phyloP scores from a whole-genome alignment of 345 rosid genomes.

The Arabidopsis arenosa region DNA sequence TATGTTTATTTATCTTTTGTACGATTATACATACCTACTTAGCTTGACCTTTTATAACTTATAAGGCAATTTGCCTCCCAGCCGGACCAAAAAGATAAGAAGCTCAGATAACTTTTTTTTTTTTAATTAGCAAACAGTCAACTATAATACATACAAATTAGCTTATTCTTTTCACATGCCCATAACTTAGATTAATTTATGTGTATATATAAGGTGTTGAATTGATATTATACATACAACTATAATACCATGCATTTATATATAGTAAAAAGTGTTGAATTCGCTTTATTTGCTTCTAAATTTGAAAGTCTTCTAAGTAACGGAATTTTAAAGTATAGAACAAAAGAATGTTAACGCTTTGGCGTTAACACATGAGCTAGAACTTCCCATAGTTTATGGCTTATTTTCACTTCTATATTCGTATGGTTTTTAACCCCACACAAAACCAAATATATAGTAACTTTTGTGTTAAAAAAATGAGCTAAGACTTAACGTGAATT shows the following conservation, averaged over 20 bases:
- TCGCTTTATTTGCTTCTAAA: not conserved
- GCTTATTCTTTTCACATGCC: slow-evolving; percentile 45
- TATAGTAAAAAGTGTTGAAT: not conserved
- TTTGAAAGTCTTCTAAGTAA: slow-evolving; percentile 11
- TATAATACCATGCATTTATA: slow-evolving; percentile 23
- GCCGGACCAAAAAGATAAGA: slow-evolving; percentile 42
- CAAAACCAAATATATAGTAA: not conserved
- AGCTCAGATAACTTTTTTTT: slow-evolving; percentile 31
- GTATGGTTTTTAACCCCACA: too few species aligned
- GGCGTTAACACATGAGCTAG: not conserved
- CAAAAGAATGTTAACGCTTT: not conserved
- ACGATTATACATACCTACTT: slow-evolving; percentile 35
- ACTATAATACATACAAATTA: slow-evolving; percentile 42
- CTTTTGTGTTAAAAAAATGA: too few species aligned
- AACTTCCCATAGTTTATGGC: not conserved
- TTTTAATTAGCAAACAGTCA: slow-evolving; percentile 30
- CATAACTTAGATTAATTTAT: slow-evolving; percentile 28
- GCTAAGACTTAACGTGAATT: not conserved
- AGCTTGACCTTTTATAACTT: slow-evolving; percentile 39
- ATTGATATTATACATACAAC: not conserved
- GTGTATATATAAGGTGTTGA: not conserved
- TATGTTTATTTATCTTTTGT: slow-evolving; percentile 24
- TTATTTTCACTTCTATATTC: not conserved
- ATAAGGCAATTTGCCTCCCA: slow-evolving; percentile 35
- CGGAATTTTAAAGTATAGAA: not conserved